Base-by-base conservation (phyloP, 495 filamentous ascomycete species). In the Aspergillus conjunctus region DNA sequence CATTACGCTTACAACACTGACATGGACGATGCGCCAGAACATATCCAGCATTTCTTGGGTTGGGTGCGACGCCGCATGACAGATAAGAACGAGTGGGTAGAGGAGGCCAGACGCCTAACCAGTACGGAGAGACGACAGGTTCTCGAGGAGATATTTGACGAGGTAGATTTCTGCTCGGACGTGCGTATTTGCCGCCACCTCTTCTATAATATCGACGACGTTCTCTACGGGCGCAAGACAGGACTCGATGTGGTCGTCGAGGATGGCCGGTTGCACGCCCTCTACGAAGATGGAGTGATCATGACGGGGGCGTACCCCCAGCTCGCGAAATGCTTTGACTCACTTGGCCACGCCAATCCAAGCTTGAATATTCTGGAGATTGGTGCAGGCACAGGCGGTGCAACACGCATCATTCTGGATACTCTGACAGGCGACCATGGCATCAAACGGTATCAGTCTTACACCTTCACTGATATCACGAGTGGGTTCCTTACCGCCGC, bases 351-450 rank as follows among this genome's bases (percentile, higher is more conserved):
- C 45, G 11, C 21, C 22, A 58, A 51, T 32, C 56, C 56, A 2
- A 15, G 20, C 0, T 50, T 58, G 56, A 46, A 48, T 9, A 49
- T 58, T 7, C 15, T 58, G 4, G 56, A 58, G 45, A 17, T 57
- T 12, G 54, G 54, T 18, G 54, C 54, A 0, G 70, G 81, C 14
- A 54, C 52, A 6, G 52, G 52, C 6, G 37, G 32, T 7, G 17
- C n/a, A 7, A 54, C 52, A 12, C 26, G 33, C 3, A 20, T 21
- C 11, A 17, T 20, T 9, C 52, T 54, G 2, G 34, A 39, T 8
- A 30, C 26, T 9, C 9, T 53, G 26, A 34, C 17, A 14, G 31
- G 22, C 12, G 26, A 53, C 18, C 22, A 17, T 33, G 50, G 50
- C 9, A 10, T 7, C n/a, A 21, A 21, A 11, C 50, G 11, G 22